Evolutionary conservation across 176 grass and related monocot species (phyloP).

Genomic region (Triticum timopheevii): DNA sequence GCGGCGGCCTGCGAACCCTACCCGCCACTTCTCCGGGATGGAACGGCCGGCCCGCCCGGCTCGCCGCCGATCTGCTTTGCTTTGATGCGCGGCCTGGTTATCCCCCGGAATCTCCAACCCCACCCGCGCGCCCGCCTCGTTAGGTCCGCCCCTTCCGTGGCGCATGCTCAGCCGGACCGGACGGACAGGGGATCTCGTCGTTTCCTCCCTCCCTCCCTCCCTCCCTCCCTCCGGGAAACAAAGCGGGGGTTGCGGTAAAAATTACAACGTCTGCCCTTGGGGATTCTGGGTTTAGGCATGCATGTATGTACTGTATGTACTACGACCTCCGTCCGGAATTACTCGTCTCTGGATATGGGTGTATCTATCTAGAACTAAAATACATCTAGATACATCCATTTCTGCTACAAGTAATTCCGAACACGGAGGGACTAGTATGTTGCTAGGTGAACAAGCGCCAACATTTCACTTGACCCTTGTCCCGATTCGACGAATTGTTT

Average conservation of each 20-base stretch:
- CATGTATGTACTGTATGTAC: too few species aligned
- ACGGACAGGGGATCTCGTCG: neutral
- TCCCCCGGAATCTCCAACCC: neutral
- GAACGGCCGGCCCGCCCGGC: neutral
- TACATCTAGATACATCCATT: too few species aligned
- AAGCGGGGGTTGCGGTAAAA: neutral
- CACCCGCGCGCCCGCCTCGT: neutral
- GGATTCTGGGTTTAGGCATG: too few species aligned
- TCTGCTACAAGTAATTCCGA: too few species aligned
- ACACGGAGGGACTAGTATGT: too few species aligned
- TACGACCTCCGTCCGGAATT: too few species aligned
- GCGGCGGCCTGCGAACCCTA: neutral
- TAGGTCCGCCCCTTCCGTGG: neutral
- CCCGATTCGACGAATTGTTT: neutral
- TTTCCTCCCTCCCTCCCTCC: neutral
- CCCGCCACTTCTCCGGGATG: neutral
- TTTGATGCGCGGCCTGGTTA: neutral
- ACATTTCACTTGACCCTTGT: neutral
- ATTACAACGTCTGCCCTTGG: too few species aligned
- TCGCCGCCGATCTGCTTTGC: neutral
- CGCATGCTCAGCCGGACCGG: too few species aligned
- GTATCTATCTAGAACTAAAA: too few species aligned
- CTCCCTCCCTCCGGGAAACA: neutral
- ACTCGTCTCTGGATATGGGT: too few species aligned
- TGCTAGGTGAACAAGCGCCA: too few species aligned